A percentile compares a stretch with the other conserved stretches of the same genome.
These are phyloP conservation scores for Rhinocladiella mackenziei DNA, from an alignment of 2,329 filamentous ascomycete genomes.

Conservation along the genomic window DNA sequence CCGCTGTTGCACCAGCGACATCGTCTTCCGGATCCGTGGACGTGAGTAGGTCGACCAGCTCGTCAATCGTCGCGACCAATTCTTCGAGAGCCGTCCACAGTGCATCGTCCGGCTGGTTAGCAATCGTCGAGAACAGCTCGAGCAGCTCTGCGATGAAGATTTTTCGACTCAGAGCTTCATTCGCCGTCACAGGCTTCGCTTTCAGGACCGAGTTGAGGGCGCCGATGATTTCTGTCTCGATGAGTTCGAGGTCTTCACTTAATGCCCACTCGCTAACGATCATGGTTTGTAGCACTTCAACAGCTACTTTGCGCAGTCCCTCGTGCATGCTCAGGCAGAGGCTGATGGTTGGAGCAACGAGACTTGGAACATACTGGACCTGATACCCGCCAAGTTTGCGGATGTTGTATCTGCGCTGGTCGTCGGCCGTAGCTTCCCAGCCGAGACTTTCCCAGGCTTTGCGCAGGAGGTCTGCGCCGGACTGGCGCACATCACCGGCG, in stretches of 20 bases:
- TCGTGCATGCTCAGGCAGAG: constrained; percentile 94
- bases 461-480: constrained; percentile 79
- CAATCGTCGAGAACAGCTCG: constrained; percentile 70
- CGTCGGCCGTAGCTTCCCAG: constrained; percentile 84
- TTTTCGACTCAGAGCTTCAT: constrained; percentile 86
- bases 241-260: constrained; percentile 82
- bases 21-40: constrained; percentile 69
- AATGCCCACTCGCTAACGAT: constrained; percentile 97
- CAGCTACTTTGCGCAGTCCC: constrained; percentile 80
- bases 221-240: constrained; percentile 96
- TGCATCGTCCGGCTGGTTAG: constrained; percentile 63
- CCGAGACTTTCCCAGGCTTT: constrained; percentile 92
- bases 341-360: constrained; percentile 88
- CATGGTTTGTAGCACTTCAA: constrained; percentile 94
- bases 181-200: constrained; percentile 65
- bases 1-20: too few species aligned
- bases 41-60: constrained; percentile 84
- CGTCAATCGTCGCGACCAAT: constrained; percentile 78
- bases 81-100: constrained; percentile 72
- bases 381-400: constrained; percentile 91
- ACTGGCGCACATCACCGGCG: constrained; percentile 88
- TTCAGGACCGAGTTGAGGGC: constrained; percentile 89
- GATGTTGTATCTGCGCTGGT: constrained; percentile 71
- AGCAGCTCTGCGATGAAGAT: constrained; percentile 84
- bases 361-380: constrained; percentile 91